Conservation (phyloP, 495 filamentous ascomycete species). For the Podospora bellae-mahoneyi region DNA sequence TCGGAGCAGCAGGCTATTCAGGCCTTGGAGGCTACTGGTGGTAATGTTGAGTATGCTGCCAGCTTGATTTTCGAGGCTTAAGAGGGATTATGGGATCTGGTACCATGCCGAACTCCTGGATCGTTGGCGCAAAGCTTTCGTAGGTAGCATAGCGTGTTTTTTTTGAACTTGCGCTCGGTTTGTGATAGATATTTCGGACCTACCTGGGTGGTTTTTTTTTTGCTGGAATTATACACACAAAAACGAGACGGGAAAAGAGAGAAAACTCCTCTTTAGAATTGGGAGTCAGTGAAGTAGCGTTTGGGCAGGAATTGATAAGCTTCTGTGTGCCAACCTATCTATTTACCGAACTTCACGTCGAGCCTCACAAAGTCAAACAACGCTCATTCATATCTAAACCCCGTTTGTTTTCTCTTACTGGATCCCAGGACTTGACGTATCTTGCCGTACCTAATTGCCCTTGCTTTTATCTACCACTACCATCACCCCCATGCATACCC, state of each 20-base stretch:
- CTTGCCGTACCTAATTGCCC: too few relatives aligned
- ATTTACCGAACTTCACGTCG: not conserved
- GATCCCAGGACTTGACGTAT: too few relatives aligned
- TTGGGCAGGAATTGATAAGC: not conserved
- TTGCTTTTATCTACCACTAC: too few relatives aligned
- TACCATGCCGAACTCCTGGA: not conserved
- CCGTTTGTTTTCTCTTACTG: too few relatives aligned
- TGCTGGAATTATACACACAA: not conserved
- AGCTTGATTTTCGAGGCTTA: conserved; percentile 66
- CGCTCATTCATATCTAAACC: too few relatives aligned
- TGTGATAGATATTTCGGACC: not conserved
- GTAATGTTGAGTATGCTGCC: conserved; percentile 83
- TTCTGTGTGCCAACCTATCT: not conserved
- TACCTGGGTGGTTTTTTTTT: not conserved
- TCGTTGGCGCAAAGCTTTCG: not conserved
- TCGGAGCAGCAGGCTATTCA: conserved; percentile 70
- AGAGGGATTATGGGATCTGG: conserved; percentile 5
- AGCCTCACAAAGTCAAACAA: too few relatives aligned
- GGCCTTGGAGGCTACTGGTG: conserved; percentile 76
- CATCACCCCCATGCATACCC: too few relatives aligned
- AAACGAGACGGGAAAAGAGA: not conserved
- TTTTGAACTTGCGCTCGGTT: not conserved
- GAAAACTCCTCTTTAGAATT: not conserved
- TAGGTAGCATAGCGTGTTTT: not conserved
- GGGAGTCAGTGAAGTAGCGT: not conserved